A percentile compares a stretch with the other conserved stretches of the same genome.
Conservation (phyloP, 768 basidiomycete species). For the Filobasidium wieringae region DNA sequence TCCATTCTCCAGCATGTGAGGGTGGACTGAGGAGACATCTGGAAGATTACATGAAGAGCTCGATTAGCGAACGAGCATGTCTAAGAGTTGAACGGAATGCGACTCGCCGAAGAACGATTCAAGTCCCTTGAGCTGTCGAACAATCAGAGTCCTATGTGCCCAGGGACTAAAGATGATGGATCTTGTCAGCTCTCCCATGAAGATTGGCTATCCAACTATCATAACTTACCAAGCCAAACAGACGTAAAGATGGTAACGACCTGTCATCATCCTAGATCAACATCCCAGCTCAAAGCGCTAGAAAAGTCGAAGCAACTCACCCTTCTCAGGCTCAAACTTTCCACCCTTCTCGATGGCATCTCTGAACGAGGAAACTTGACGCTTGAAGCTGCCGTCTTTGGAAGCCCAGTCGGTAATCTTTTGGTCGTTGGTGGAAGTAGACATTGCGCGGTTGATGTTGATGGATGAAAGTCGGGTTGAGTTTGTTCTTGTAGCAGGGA, state of each 20-base stretch:
- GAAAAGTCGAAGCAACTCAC: slow-evolving; percentile 41
- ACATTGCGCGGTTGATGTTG: neutral
- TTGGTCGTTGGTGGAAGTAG: slow-evolving; percentile 21
- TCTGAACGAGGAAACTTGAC: slow-evolving; percentile 49
- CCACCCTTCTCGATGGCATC: slow-evolving; percentile 50
- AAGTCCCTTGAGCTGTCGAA: slow-evolving; percentile 81
- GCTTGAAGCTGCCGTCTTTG: slow-evolving; percentile 57
- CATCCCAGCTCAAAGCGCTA: neutral
- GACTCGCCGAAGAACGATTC: slow-evolving; percentile 66
- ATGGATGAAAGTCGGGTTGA: neutral
- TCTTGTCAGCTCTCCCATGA: neutral
- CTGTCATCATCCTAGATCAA: slow-evolving; percentile 38
- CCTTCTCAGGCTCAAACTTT: slow-evolving; percentile 61
- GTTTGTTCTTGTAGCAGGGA: neutral
- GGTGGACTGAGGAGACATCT: slow-evolving; percentile 75
- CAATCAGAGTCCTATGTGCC: slow-evolving; percentile 83
- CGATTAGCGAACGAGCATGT: neutral
- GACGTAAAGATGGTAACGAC: slow-evolving; percentile 84
- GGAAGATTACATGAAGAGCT: neutral
- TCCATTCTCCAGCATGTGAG: slow-evolving; percentile 67
- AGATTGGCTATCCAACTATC: neutral
- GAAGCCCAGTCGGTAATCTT: slow-evolving; percentile 47
- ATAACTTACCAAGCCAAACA: slow-evolving; percentile 62
- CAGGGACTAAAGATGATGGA: slow-evolving; percentile 45
- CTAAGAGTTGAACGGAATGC: neutral